Base-by-base conservation (phyloP, 2,329 filamentous ascomycete genomes). In the Botrytis aclada region DNA sequence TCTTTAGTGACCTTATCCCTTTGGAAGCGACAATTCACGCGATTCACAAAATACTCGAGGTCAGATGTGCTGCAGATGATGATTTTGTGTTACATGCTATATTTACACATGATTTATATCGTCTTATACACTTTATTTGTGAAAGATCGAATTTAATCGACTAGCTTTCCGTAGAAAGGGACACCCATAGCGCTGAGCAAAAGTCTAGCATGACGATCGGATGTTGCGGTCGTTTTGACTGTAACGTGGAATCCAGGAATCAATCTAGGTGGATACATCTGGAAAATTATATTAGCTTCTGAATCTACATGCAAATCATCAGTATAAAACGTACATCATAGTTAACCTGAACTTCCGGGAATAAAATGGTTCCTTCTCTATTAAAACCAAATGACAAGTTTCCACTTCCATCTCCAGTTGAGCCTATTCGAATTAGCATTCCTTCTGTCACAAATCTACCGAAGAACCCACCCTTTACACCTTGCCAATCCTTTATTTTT, bases 331-430 rank as follows among this genome's bases (percentile, higher is more conserved):
- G 87, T 84, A 97, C 94, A 83, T 97, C 93, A 81, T 96, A 97
- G 85, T 97, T 98, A 78, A 94, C 89, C 83, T 98, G 95, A 63
- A 99, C 89, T 84, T 99, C 96, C 0, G 96, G 96, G 84, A 98
- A 99, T 76, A 93, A 85, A 69, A 92, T 89, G 79, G 97, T 89
- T 77, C 92, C 89, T 73, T 93, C 90, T 8, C 91, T 86, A 22
- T 87, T 87, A 78, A 99, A 86, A 77, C 96, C 96, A 82, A 95
- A 95, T 16, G 87, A 87, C 77, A 99, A 87, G 82, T 98, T 98
- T 54, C 96, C 96, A 75, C 92, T 91, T 80, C 90, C 90, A 82
- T 99, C 96, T 80, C 96, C 96, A 56, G 93, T 79, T 14, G 79
- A 75, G 45, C 76, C 76, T 76, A 51, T 67, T 62, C 41, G 47